Evolutionary conservation across 2,329 filamentous ascomycete species (phyloP).

Genomic region (Hirsutella rhossiliensis): DNA sequence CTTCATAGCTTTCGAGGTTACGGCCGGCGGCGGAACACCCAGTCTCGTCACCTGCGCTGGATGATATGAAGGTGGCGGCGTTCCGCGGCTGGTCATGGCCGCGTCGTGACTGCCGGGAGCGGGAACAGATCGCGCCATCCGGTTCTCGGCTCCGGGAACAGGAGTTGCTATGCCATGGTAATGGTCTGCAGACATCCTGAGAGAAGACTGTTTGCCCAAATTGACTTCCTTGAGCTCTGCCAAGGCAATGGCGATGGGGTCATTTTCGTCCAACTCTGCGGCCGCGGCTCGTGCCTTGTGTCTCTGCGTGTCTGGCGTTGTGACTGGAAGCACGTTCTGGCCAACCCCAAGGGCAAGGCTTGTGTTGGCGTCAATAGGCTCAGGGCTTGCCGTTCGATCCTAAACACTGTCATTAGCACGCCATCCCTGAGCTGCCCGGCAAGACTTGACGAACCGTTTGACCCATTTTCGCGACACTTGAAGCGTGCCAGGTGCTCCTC

Average conservation of each 20-base stretch:
- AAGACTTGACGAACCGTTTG: slow-evolving; percentile 1
- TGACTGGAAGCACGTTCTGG: slow-evolving; percentile 91
- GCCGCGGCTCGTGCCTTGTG: slow-evolving; percentile 15
- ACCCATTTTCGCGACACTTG: slow-evolving; percentile 11
- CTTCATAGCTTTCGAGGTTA: slow-evolving; percentile 91
- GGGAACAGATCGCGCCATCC: slow-evolving; percentile 39
- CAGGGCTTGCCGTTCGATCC: slow-evolving; percentile 52
- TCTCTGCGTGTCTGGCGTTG: slow-evolving; percentile 55
- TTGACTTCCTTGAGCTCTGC: slow-evolving; percentile 81
- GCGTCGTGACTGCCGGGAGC: slow-evolving; percentile 36
- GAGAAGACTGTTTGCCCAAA: slow-evolving; percentile 63
- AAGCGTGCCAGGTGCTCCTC: slow-evolving; percentile 49
- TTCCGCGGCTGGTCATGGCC: slow-evolving; percentile 52
- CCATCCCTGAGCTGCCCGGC: too few relatives aligned
- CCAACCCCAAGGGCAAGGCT: slow-evolving; percentile 90
- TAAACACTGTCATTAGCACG: slow-evolving; percentile 4
- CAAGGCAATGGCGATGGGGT: slow-evolving; percentile 85
- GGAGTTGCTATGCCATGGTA: slow-evolving; percentile 92
- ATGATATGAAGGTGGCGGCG: slow-evolving; percentile 81
- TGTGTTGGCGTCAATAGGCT: slow-evolving; percentile 81
- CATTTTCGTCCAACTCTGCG: slow-evolving; percentile 47
- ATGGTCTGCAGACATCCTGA: slow-evolving; percentile 85
- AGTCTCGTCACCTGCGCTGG: slow-evolving; percentile 55
- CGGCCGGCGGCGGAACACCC: slow-evolving; percentile 80
- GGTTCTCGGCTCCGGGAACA: slow-evolving; percentile 37